Percentiles rank a stretch among this genome's conserved stretches.
Conservation (phyloP, 2,329 filamentous ascomycete species). For the Cladorrhinum sp. region DNA sequence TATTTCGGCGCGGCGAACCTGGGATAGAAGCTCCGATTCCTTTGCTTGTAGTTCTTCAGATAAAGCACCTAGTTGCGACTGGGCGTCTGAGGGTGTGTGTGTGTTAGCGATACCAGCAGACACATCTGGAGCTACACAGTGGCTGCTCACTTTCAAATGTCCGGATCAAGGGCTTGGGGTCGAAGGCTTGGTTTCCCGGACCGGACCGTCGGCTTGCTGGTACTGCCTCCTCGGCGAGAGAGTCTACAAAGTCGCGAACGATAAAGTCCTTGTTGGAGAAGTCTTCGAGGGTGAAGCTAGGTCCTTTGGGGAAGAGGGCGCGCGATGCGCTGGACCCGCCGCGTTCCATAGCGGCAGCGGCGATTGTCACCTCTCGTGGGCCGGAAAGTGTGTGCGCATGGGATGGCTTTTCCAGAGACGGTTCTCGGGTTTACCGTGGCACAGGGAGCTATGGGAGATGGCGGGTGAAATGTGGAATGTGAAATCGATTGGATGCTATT, state of each 20-base stretch:
- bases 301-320: conserved; percentile 72
- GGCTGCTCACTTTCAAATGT: conserved; percentile 71
- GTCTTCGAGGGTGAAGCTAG: conserved; percentile 83
- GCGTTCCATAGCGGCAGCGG: conserved; percentile 40
- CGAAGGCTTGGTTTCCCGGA: conserved; percentile 63
- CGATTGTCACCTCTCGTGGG: conserved; percentile 22
- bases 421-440: not conserved
- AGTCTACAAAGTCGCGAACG: conserved; percentile 95
- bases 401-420: not conserved
- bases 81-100: conserved; percentile 45
- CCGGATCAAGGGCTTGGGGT: conserved; percentile 93
- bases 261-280: conserved; percentile 92
- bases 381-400: conserved; percentile 16
- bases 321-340: conserved; percentile 48
- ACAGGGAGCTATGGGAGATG: not conserved
- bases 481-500: too few species aligned
- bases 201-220: conserved; percentile 77
- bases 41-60: conserved; percentile 83
- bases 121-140: not conserved
- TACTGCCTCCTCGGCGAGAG: conserved; percentile 79
- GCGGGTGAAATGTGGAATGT: not conserved
- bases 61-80: conserved; percentile 66
- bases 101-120: conserved; percentile 27
- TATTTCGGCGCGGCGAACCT: conserved; percentile 84
- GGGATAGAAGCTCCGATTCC: conserved; percentile 86